Evolutionary conservation across 2,329 filamentous ascomycete species (phyloP).

Genomic region (Cytospora schulzeri): DNA sequence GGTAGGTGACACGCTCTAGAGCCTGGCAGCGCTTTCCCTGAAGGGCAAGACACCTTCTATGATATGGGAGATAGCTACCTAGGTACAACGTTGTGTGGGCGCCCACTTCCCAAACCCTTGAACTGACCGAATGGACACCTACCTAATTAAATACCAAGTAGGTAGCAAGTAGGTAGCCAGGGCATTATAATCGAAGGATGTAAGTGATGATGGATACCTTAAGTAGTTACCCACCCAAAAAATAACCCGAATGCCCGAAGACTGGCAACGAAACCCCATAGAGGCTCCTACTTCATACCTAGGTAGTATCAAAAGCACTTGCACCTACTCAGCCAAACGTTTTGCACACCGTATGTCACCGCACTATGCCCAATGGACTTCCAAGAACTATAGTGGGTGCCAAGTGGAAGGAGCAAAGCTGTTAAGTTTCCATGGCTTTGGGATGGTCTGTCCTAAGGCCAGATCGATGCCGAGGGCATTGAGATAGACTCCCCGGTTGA

Average conservation of each 20-base stretch:
- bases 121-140: not conserved
- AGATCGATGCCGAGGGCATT: not conserved
- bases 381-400: not conserved
- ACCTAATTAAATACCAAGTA: too few species aligned
- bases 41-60: not conserved
- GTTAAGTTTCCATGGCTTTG: not conserved
- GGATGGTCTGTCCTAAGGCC: not conserved
- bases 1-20: not conserved
- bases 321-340: not conserved
- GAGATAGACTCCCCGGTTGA: not conserved
- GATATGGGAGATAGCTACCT: not conserved
- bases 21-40: slow-evolving; percentile 14
- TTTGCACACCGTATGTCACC: not conserved
- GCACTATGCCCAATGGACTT: not conserved
- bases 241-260: not conserved
- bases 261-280: not conserved
- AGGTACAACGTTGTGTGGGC: not conserved
- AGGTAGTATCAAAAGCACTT: not conserved
- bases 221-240: not conserved
- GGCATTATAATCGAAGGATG: not conserved
- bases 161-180: too few species aligned
- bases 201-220: not conserved
- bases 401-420: not conserved
- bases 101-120: not conserved
- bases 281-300: too few species aligned